A percentile compares a stretch with the other conserved stretches of the same genome.
These are phyloP conservation scores for Tetracladium setigerum DNA, from an alignment of 495 filamentous ascomycete genomes.

Conservation along the genomic window DNA sequence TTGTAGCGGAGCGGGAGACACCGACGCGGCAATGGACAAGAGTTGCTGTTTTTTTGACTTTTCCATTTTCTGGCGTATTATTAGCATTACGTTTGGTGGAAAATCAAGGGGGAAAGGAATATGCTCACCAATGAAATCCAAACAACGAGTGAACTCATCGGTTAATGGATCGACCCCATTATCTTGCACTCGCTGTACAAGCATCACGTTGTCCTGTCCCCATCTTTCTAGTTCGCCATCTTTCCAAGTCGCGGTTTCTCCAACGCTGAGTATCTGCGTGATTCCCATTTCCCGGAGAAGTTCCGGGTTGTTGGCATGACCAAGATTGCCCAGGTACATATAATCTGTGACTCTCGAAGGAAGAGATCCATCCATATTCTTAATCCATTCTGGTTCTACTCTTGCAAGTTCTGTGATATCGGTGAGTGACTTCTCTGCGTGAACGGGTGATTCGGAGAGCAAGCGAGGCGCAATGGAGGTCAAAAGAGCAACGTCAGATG, in stretches of 20 bases:
- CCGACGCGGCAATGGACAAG: slow-evolving; percentile 95
- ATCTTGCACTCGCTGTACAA: slow-evolving; percentile 81
- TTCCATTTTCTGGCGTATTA: slow-evolving; percentile 60
- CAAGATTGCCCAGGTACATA: slow-evolving; percentile 90
- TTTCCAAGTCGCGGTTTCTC: slow-evolving; percentile 78
- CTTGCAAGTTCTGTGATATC: slow-evolving; percentile 37
- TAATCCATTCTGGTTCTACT: slow-evolving; percentile 69
- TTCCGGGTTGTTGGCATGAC: slow-evolving; percentile 87
- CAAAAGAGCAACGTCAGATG: slow-evolving; percentile 76
- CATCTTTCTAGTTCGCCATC: slow-evolving; percentile 58
- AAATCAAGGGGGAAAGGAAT: slow-evolving; percentile 1
- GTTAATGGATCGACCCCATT: slow-evolving; percentile 92
- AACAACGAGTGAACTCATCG: slow-evolving; percentile 76
- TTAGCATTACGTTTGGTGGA: not conserved
- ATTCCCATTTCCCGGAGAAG: slow-evolving; percentile 76
- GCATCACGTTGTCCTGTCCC: slow-evolving; percentile 66
- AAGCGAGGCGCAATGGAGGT: slow-evolving; percentile 67
- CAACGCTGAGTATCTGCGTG: slow-evolving; percentile 83
- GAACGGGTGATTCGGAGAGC: slow-evolving; percentile 39
- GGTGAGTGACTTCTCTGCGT: slow-evolving; percentile 25
- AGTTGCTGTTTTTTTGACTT: slow-evolving; percentile 68
- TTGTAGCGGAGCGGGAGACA: slow-evolving; percentile 89
- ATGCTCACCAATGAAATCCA: slow-evolving; percentile 81
- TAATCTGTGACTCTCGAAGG: slow-evolving; percentile 86
- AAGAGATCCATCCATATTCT: slow-evolving; percentile 79